Percentiles rank a stretch among this genome's conserved stretches.
Evolutionary conservation across 2,329 filamentous ascomycete species (phyloP).

Genomic region (Phoma herbarum): DNA sequence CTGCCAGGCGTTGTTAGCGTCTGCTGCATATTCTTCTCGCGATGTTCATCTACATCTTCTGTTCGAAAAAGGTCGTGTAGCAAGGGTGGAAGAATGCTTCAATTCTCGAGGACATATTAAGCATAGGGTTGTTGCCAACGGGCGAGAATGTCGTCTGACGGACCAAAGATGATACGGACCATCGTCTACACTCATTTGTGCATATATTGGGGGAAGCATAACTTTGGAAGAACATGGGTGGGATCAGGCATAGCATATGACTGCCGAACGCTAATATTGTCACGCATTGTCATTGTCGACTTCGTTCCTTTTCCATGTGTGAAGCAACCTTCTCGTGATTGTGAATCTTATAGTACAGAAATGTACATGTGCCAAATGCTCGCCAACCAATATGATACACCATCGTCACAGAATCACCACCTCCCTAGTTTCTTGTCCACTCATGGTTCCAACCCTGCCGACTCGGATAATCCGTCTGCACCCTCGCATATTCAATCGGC

Average conservation of each 20-base stretch:
- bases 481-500: conserved; percentile 89
- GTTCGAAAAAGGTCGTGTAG: conserved; percentile 20
- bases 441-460: conserved; percentile 88
- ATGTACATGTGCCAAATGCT: conserved; percentile 6
- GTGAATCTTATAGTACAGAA: conserved; percentile 2
- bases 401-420: not conserved
- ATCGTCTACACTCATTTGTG: conserved; percentile 43
- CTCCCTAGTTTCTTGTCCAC: conserved; percentile 73
- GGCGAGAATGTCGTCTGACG: conserved; percentile 17
- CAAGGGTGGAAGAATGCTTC: conserved; percentile 16
- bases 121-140: conserved; percentile 25
- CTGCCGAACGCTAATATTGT: conserved; percentile 29
- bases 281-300: conserved; percentile 14
- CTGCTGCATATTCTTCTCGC: conserved; percentile 29
- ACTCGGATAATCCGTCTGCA: conserved; percentile 83
- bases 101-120: conserved; percentile 43
- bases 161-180: conserved; percentile 39
- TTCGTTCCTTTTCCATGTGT: no score
- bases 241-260: conserved; percentile 17
- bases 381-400: conserved; percentile 21
- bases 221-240: conserved; percentile 4
- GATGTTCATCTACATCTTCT: conserved; percentile 19
- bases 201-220: conserved; percentile 19
- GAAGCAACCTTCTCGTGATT: not conserved
- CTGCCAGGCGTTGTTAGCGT: conserved; percentile 42